Conservation (phyloP, 345 rosid species). For the Orychophragmus violaceus region DNA sequence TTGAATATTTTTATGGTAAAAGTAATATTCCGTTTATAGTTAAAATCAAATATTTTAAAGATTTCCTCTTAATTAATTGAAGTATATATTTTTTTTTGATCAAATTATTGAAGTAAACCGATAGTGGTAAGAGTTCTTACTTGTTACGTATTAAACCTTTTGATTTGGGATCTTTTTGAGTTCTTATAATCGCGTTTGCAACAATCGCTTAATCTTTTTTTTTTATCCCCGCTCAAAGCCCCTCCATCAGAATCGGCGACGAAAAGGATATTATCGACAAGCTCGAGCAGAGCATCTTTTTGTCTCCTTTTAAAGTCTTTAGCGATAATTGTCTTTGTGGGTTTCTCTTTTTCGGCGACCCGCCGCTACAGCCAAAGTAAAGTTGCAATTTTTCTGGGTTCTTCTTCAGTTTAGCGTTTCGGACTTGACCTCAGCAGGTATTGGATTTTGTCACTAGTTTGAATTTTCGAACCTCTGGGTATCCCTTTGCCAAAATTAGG, state of each 20-base stretch:
- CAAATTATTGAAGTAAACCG: too few relatives aligned
- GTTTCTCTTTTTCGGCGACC: slow-evolving; percentile 21
- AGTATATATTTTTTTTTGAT: too few relatives aligned
- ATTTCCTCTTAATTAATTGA: too few relatives aligned
- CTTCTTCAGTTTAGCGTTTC: background rate
- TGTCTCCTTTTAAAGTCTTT: background rate
- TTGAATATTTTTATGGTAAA: too few relatives aligned
- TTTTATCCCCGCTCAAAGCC: background rate
- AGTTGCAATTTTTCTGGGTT: background rate
- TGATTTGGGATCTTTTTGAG: background rate
- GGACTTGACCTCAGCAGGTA: slow-evolving; percentile 25
- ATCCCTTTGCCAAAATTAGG: background rate
- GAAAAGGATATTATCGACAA: slow-evolving; percentile 7
- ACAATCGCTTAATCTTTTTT: slow-evolving; percentile 1
- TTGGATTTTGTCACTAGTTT: slow-evolving; percentile 10
- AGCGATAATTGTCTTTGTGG: slow-evolving; percentile 4
- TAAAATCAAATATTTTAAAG: too few relatives aligned
- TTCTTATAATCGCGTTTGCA: slow-evolving; percentile 6
- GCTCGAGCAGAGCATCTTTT: slow-evolving; percentile 14
- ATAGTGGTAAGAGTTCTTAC: too few relatives aligned
- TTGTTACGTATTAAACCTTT: too few relatives aligned
- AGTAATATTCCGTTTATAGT: too few relatives aligned
- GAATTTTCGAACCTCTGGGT: slow-evolving; percentile 22
- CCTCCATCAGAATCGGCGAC: slow-evolving; percentile 23
- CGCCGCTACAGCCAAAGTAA: slow-evolving; percentile 24